phyloP scores from a whole-genome alignment of 805 yeast genomes.

The Isabelozyma heimii region DNA sequence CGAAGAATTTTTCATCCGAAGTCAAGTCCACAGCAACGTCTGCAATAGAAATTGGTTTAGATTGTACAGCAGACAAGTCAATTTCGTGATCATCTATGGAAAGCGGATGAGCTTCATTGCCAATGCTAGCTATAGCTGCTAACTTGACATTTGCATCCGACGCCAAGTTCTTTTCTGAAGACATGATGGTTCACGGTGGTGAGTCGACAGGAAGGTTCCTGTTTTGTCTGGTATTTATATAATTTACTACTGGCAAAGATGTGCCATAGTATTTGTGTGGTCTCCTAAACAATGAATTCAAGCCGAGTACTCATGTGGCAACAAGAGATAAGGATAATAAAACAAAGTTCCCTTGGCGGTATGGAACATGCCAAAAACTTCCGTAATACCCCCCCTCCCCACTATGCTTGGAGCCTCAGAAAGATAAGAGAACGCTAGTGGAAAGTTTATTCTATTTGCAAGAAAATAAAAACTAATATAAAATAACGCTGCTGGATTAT shows the following conservation, averaged over 20 bases:
- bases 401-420: no score
- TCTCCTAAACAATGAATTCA: no score
- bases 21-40: conserved; percentile 22
- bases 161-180: neutral
- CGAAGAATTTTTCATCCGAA: conserved; percentile 22
- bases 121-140: neutral
- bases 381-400: no score
- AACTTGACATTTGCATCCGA: neutral
- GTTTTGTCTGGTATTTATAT: neutral
- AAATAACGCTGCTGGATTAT: no score
- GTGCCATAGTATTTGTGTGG: neutral
- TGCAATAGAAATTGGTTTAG: conserved; percentile 19
- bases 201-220: neutral
- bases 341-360: no score
- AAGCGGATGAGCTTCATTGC: neutral
- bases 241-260: neutral
- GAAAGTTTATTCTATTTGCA: no score
- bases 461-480: no score
- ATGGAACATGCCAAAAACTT: no score
- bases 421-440: no score
- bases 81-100: conserved; percentile 6
- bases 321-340: neutral
- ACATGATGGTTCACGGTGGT: neutral
- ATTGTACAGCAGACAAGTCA: conserved; percentile 16
- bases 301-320: neutral